These are phyloP conservation scores for Neonectria neomacrospora DNA, from an alignment of 2,329 filamentous ascomycete genomes.

Conservation along the genomic window DNA sequence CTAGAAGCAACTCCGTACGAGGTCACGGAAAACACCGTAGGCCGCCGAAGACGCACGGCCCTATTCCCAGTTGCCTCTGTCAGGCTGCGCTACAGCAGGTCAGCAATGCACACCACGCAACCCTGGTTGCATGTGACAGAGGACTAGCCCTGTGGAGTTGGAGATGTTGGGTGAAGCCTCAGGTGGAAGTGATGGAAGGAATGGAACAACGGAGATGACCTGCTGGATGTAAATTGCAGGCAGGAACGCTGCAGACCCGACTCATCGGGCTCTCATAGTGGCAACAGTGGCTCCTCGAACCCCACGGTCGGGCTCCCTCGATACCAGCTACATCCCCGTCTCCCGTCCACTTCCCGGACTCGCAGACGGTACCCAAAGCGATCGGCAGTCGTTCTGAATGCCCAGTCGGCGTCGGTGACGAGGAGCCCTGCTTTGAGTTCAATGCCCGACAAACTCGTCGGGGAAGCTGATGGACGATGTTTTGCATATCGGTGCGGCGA, in stretches of 20 bases:
- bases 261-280: slow-evolving; percentile 35
- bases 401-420: slow-evolving; percentile 26
- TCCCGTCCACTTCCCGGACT: neutral
- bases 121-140: slow-evolving; percentile 3
- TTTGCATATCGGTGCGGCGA: neutral
- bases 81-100: neutral
- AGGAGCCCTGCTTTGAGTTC: slow-evolving; percentile 30
- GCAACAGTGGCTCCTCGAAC: slow-evolving; percentile 23
- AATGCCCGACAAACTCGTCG: slow-evolving; percentile 37
- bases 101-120: neutral
- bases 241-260: slow-evolving; percentile 14
- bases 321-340: slow-evolving; percentile 31
- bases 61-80: neutral
- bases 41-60: neutral
- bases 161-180: neutral
- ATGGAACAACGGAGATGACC: neutral
- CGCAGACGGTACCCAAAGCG: slow-evolving; percentile 22
- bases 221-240: slow-evolving; percentile 17
- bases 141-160: neutral
- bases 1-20: neutral
- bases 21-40: neutral
- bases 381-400: slow-evolving; percentile 18
- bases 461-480: slow-evolving; percentile 17
- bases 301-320: slow-evolving; percentile 30
- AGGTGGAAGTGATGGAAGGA: neutral